Conservation (phyloP, 208 protist genomes). For the Leishmania mexicana region DNA sequence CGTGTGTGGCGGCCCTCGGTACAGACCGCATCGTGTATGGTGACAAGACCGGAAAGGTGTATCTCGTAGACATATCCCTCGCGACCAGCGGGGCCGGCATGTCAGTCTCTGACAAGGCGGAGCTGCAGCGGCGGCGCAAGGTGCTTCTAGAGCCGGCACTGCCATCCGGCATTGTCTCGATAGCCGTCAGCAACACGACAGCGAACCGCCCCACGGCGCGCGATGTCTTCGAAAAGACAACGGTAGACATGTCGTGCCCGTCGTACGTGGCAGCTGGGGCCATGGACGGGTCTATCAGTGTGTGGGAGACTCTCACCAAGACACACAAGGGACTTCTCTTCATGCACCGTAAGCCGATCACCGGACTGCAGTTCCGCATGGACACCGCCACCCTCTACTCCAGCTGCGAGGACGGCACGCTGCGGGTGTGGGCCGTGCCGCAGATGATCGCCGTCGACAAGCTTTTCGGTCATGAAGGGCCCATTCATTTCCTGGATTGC, state of each 20-base stretch:
- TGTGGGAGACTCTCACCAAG: constrained; percentile 78
- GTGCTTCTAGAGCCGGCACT: constrained; percentile 67
- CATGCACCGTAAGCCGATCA: constrained; percentile 86
- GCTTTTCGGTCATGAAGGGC: constrained; percentile 86
- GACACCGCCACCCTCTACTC: constrained; percentile 71
- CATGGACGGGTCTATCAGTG: constrained; percentile 75
- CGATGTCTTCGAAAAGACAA: constrained; percentile 81
- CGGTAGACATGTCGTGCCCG: constrained; percentile 72
- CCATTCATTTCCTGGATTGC: constrained; percentile 55
- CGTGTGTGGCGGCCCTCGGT: constrained; percentile 75
- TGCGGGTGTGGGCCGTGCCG: constrained; percentile 88
- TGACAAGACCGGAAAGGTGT: constrained; percentile 88
- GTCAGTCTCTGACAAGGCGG: constrained; percentile 7
- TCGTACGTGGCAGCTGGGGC: constrained; percentile 86
- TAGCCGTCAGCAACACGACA: constrained; percentile 85
- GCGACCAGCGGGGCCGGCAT: constrained; percentile 18
- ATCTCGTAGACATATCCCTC: constrained; percentile 51
- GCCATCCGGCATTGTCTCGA: constrained; percentile 58
- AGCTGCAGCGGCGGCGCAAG: constrained; percentile 43
- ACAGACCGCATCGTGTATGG: constrained; percentile 70
- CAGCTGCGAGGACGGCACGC: constrained; percentile 72
- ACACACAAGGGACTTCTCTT: constrained; percentile 76
- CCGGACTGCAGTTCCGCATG: constrained; percentile 82
- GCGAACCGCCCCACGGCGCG: constrained; percentile 57
- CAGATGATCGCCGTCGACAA: constrained; percentile 88